phyloP scores from a whole-genome alignment of 331 rosid genomes.

The Dryas integrifolia region DNA sequence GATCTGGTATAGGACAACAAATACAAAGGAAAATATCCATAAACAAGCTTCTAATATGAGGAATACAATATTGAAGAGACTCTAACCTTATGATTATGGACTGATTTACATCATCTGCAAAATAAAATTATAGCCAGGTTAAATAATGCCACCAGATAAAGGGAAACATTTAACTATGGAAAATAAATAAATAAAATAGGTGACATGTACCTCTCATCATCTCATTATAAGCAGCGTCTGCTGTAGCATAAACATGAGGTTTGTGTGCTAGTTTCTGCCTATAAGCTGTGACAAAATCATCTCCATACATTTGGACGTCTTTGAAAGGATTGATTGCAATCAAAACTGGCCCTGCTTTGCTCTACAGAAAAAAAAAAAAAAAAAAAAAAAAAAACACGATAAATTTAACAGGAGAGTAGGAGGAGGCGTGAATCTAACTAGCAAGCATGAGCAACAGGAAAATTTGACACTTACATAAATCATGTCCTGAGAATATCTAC shows the following conservation, averaged over 20 bases:
- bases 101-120: constrained; percentile 83
- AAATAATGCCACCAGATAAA: constrained; percentile 16
- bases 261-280: constrained; percentile 49
- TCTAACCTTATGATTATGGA: constrained; percentile 91
- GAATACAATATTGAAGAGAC: constrained; percentile 18
- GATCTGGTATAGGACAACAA: constrained; percentile 4
- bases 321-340: constrained; percentile 88
- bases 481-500: constrained; percentile 69
- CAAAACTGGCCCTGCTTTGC: constrained; percentile 86
- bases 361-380: constrained; percentile 43
- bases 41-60: constrained; percentile 23
- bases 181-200: constrained; percentile 13
- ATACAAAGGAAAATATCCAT: constrained; percentile 4
- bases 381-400: constrained; percentile 5
- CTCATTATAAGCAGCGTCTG: constrained; percentile 73
- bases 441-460: constrained; percentile 23
- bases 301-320: constrained; percentile 60
- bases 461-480: constrained; percentile 61
- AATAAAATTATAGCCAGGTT: constrained; percentile 22
- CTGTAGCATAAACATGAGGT: constrained; percentile 83
- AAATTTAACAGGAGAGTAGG: constrained; percentile 27
- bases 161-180: background rate
- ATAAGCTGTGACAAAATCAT: constrained; percentile 57
- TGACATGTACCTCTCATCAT: constrained; percentile 74
- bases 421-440: constrained; percentile 16